phyloP scores from a whole-genome alignment of 2,329 filamentous ascomycete genomes.

The Ramularia endophylla region DNA sequence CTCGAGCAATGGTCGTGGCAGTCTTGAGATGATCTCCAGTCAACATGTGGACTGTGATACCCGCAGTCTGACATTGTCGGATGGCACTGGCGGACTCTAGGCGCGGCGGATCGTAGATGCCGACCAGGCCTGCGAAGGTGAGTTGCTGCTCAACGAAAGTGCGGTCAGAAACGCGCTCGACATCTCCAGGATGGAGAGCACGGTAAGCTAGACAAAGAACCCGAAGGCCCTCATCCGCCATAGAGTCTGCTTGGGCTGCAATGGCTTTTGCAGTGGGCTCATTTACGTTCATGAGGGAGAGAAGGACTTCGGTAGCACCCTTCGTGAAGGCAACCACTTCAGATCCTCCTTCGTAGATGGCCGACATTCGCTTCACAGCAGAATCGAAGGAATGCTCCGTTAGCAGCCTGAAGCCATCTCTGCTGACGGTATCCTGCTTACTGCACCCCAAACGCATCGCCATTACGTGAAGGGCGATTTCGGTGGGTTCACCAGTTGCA shows the following conservation, averaged over 20 bases:
- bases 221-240: constrained; percentile 29
- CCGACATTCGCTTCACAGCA: constrained; percentile 31
- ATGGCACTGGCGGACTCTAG: constrained; percentile 35
- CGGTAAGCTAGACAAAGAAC: constrained; percentile 28
- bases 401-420: constrained; percentile 13
- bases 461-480: constrained; percentile 69
- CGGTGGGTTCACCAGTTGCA: constrained; percentile 60
- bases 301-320: constrained; percentile 30
- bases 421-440: constrained; percentile 18
- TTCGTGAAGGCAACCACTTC: constrained; percentile 26
- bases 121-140: constrained; percentile 27
- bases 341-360: constrained; percentile 20
- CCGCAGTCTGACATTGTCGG: constrained; percentile 39
- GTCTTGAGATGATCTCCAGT: constrained; percentile 45
- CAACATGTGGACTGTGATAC: constrained; percentile 46
- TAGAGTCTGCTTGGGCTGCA: constrained; percentile 23
- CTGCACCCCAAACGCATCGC: constrained; percentile 52
- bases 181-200: constrained; percentile 6
- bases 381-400: constrained; percentile 32
- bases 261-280: constrained; percentile 18
- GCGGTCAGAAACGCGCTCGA: constrained; percentile 13
- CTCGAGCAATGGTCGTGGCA: constrained; percentile 41
- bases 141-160: constrained; percentile 23
- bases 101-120: constrained; percentile 30
- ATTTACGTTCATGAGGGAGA: constrained; percentile 23